Evolutionary conservation across 2,329 filamentous ascomycete species (phyloP).

Genomic region (Fusarium sp.): DNA sequence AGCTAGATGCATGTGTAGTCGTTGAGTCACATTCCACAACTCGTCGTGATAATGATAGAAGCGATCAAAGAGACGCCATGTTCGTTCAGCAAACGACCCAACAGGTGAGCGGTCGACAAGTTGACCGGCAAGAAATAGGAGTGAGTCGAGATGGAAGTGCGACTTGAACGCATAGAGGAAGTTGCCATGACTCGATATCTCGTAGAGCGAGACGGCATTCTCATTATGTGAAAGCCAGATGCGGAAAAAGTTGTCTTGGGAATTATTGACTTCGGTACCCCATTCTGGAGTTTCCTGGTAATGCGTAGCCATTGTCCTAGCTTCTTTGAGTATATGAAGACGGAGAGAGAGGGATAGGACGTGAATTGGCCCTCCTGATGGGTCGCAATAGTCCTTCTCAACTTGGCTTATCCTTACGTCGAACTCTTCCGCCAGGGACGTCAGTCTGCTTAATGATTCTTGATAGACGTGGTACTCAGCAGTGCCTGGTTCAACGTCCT

Average conservation of each 20-base stretch:
- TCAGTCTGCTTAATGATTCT: not conserved
- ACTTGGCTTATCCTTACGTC: not conserved
- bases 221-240: constrained; percentile 24
- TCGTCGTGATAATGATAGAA: constrained; percentile 13
- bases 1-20: not conserved
- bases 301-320: not conserved
- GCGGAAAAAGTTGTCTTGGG: constrained; percentile 15
- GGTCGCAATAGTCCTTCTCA: constrained; percentile 12
- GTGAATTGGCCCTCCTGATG: constrained; percentile 3
- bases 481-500: constrained; percentile 9
- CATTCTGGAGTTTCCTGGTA: constrained; percentile 19
- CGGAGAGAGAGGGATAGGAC: not conserved
- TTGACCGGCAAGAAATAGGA: constrained; percentile 8
- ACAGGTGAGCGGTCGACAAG: constrained; percentile 1
- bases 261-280: constrained; percentile 6
- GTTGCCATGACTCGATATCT: not conserved
- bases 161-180: constrained; percentile 4
- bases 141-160: constrained; percentile 5
- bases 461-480: not conserved
- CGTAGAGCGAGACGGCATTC: not conserved
- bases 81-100: constrained; percentile 6
- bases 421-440: not conserved
- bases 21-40: constrained; percentile 9
- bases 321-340: constrained; percentile 1
- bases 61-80: constrained; percentile 7